Evolutionary conservation across 208 protist species (phyloP), one percentile per base, ranked within the genome.

Genomic region (Crithidia fasciculata): DNA sequence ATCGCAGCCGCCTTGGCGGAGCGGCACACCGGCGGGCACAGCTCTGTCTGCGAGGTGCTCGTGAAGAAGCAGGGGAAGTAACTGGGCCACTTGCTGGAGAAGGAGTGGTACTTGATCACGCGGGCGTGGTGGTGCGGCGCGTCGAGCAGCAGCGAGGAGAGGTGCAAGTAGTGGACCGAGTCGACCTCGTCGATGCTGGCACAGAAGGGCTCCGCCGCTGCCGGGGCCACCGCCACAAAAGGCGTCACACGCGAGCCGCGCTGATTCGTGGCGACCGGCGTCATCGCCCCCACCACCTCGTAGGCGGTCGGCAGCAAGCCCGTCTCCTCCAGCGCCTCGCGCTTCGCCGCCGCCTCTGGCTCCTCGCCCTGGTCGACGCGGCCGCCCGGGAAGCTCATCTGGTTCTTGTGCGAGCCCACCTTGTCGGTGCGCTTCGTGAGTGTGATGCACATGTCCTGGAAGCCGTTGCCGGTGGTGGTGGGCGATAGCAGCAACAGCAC

Each of bases 21-120:
- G 12, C 75, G 67, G 5, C 39, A 43, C 18, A 84, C 77, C 43
- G 80, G 41, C 18, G 70, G 40, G 6, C 74, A 81, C 12, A 63
- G 52, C 36, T 52, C 58, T 28, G 41, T 39, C 63, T 90, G 85
- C 7, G 67, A 78, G 12, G 58, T 8, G 69, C 87, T 92, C 5
- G 90, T 83, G 50, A 96, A 96, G 76, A 91, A 96, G 78, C 85
- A 93, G 12, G 92, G 92, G 67, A 95, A 96, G 59, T 91, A 84
- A 58, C 72, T 77, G 19, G 88, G 85, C 52, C 39, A 39, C 15
- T 63, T 66, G 57, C 65, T 62, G 28, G 61, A 72, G 50, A 72
- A 69, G 10, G 82, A 83, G 6, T 60, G 63, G 54, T 84, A 69
- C 74, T 87, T 87, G 40, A 91, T 77, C 37, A 89, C 58, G n/a